A percentile compares a stretch with the other conserved stretches of the same genome.
These are phyloP conservation scores for Nothophaeocryptopus gaeumannii DNA, from an alignment of 2,329 filamentous ascomycete species.

Conservation along the genomic window DNA sequence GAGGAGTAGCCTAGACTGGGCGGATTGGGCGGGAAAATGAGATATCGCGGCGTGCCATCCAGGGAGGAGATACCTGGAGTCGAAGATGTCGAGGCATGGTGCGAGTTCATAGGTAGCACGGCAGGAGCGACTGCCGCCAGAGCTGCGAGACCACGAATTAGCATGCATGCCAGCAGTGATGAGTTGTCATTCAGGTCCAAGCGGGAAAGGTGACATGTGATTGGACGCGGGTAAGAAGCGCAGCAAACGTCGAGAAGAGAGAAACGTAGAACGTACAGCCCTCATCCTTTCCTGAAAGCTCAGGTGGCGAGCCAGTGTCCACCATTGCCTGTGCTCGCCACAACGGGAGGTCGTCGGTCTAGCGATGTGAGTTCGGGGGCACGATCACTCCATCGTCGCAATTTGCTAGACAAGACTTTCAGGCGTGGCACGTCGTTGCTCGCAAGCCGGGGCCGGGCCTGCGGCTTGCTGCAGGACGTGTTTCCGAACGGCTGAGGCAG, in stretches of 20 bases:
- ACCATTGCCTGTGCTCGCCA: slow-evolving; percentile 23
- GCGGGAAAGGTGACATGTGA: slow-evolving; percentile 22
- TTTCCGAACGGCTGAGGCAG: too few species aligned
- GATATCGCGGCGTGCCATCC: slow-evolving; percentile 24
- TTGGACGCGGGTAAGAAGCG: slow-evolving; percentile 21
- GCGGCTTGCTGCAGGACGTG: too few species aligned
- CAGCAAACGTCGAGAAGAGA: slow-evolving; percentile 19
- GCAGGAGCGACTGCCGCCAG: too few species aligned
- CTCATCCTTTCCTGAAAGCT: slow-evolving; percentile 17
- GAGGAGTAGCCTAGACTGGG: slow-evolving; percentile 14
- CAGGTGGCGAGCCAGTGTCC: slow-evolving; percentile 24
- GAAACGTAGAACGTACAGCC: slow-evolving; percentile 23
- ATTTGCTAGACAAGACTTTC: slow-evolving; percentile 13
- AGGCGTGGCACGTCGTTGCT: too few species aligned
- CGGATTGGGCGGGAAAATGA: slow-evolving; percentile 17
- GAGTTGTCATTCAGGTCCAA: slow-evolving; percentile 4
- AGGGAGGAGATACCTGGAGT: slow-evolving; percentile 24
- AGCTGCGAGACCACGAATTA: too few species aligned
- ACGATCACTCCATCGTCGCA: slow-evolving; percentile 21
- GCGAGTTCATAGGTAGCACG: slow-evolving; percentile 30
- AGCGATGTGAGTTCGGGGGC: slow-evolving; percentile 1
- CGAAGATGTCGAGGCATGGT: slow-evolving; percentile 27
- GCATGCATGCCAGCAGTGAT: too few species aligned
- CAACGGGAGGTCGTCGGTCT: too few species aligned
- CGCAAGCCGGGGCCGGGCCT: too few species aligned